phyloP scores from a whole-genome alignment of 2,329 filamentous ascomycete genomes.

The Leptodontidium sp. region DNA sequence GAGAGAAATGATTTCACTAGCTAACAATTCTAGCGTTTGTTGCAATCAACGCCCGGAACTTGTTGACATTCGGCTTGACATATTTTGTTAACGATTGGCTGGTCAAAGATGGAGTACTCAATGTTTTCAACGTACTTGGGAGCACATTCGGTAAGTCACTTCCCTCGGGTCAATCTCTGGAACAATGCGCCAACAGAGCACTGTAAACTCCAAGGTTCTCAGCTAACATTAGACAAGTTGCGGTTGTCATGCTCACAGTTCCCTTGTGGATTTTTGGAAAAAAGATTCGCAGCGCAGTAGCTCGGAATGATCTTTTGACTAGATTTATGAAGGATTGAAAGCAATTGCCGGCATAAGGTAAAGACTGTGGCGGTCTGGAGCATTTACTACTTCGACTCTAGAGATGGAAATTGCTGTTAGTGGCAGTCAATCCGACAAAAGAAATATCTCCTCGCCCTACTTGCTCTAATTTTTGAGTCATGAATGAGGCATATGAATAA shows the following conservation, averaged over 20 bases:
- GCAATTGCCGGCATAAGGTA: neutral
- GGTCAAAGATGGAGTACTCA: conserved; percentile 45
- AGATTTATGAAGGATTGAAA: conserved; percentile 35
- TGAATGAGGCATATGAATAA: neutral
- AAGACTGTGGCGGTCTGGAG: neutral
- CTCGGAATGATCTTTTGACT: conserved; percentile 30
- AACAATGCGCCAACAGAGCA: too few species aligned
- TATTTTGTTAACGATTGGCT: conserved; percentile 55
- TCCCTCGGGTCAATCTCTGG: too few species aligned
- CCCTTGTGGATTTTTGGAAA: too few species aligned
- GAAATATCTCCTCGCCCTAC: neutral
- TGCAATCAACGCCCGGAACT: conserved; percentile 44
- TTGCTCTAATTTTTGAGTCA: conserved; percentile 6
- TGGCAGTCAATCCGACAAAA: too few species aligned
- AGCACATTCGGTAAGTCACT: too few species aligned
- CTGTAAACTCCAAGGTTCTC: too few species aligned
- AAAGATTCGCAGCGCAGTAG: conserved; percentile 20
- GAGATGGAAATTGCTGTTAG: neutral
- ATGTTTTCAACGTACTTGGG: too few species aligned
- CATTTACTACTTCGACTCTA: neutral
- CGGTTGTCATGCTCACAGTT: too few species aligned
- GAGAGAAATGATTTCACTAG: too few species aligned
- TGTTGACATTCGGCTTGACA: conserved; percentile 51
- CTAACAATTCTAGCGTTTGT: conserved; percentile 30
- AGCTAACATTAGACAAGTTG: too few species aligned